phyloP scores from a whole-genome alignment of 2,329 filamentous ascomycete species.

The Aspergillus melleus region DNA sequence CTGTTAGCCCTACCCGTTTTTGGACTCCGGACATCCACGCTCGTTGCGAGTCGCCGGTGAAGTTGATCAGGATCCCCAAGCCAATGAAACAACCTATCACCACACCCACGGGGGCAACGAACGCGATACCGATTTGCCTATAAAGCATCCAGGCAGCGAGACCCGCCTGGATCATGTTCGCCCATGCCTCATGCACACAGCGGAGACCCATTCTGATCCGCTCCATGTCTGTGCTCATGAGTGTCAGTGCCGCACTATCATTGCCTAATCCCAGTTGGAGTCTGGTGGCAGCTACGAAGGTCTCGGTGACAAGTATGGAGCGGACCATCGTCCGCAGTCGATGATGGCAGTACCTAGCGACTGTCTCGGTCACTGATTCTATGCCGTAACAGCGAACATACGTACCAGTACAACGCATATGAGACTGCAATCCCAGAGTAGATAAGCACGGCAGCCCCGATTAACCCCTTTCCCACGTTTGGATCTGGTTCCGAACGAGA shows the following conservation, averaged over 20 bases:
- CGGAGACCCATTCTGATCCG: constrained; percentile 9
- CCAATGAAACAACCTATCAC: constrained; percentile 18
- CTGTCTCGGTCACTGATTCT: constrained; percentile 6
- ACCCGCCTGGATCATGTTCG: constrained; percentile 4
- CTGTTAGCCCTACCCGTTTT: constrained; percentile 28
- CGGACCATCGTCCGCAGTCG: constrained; percentile 8
- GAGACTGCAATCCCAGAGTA: not conserved
- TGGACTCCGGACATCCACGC: constrained; percentile 25
- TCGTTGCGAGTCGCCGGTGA: constrained; percentile 20
- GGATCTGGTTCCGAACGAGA: constrained; percentile 8
- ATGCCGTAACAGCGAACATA: not conserved
- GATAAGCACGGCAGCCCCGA: constrained; percentile 14
- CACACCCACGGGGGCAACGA: constrained; percentile 4
- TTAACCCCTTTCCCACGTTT: constrained; percentile 24
- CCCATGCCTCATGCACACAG: constrained; percentile 11
- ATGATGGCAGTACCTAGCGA: constrained; percentile 10
- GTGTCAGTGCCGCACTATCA: constrained; percentile 9
- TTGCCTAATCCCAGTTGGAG: not conserved
- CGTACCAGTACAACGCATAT: not conserved
- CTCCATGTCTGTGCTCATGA: constrained; percentile 18
- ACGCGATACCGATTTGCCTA: constrained; percentile 6
- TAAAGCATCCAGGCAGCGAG: constrained; percentile 12
- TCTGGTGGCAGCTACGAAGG: constrained; percentile 4
- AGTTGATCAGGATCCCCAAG: constrained; percentile 23
- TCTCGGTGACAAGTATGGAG: constrained; percentile 10